Conservation (phyloP, 2,329 filamentous ascomycete species). For the Aspergillus viridinutans region DNA sequence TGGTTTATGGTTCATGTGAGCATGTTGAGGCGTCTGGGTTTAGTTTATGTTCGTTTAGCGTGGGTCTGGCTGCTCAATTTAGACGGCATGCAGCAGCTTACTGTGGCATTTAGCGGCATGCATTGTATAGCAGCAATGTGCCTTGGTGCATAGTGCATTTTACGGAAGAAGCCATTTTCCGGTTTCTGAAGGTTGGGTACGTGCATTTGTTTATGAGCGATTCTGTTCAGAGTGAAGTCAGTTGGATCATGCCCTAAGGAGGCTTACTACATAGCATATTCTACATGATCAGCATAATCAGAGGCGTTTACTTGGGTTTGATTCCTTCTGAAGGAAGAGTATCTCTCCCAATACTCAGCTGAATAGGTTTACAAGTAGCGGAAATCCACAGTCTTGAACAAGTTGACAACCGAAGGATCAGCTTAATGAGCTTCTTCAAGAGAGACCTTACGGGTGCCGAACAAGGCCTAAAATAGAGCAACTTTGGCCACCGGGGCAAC, state of each 20-base stretch:
- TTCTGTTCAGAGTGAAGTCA: background rate
- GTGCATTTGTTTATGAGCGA: background rate
- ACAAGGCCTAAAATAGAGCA: background rate
- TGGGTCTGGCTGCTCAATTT: slow-evolving; percentile 10
- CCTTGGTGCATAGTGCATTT: background rate
- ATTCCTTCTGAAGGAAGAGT: no score
- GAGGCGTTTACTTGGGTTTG: no score
- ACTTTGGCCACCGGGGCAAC: background rate
- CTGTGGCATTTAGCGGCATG: slow-evolving; percentile 4
- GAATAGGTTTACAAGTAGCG: no score
- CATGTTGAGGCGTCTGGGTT: slow-evolving; percentile 24
- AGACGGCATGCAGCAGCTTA: slow-evolving; percentile 2
- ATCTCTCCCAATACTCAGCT: no score
- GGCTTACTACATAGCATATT: background rate
- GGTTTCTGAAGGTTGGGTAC: background rate
- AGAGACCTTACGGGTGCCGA: background rate
- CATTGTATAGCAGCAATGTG: slow-evolving; percentile 9
- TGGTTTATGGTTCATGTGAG: slow-evolving; percentile 13
- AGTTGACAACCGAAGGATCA: background rate
- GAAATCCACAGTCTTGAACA: no score
- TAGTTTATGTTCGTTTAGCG: slow-evolving; percentile 21
- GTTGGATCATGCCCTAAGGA: background rate
- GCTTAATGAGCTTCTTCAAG: background rate
- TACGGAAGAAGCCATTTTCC: background rate
- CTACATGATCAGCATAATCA: no score